Evolutionary conservation across 495 filamentous ascomycete genomes (phyloP).

Genomic region (Penicilliopsis zonata): DNA sequence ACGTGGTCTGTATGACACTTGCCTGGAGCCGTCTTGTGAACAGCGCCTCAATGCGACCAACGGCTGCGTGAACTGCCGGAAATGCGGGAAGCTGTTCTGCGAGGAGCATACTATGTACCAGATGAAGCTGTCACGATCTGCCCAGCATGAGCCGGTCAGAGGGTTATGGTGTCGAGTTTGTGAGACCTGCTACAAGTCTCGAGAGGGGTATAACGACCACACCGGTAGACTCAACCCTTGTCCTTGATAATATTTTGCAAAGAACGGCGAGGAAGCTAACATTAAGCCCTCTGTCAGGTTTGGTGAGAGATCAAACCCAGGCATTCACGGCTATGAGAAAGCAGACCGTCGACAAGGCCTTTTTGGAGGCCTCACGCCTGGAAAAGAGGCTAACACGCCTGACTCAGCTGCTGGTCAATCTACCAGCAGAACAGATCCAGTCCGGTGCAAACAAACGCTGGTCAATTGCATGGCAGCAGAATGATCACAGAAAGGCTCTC

Average conservation of each 20-base stretch:
- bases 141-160: conserved; percentile 81
- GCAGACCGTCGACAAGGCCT: conserved; percentile 68
- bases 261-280: conserved; percentile 10
- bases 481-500: conserved; percentile 56
- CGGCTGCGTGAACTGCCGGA: conserved; percentile 82
- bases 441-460: conserved; percentile 38
- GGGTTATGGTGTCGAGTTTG: conserved; percentile 93
- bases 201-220: conserved; percentile 91
- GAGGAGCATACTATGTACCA: conserved; percentile 99
- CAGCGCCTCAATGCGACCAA: conserved; percentile 64
- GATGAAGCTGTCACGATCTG: conserved; percentile 89
- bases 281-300: conserved; percentile 20
- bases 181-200: conserved; percentile 94
- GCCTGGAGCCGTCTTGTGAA: conserved; percentile 78
- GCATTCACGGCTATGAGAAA: conserved; percentile 56
- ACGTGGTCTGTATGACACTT: conserved; percentile 57
- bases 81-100: conserved; percentile 88
- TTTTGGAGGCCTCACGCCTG: conserved; percentile 74
- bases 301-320: conserved; percentile 55
- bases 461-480: conserved; percentile 49
- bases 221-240: conserved; percentile 34
- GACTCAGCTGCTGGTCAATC: conserved; percentile 66
- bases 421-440: conserved; percentile 47
- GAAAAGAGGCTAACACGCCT: conserved; percentile 88
- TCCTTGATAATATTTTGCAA: too few species aligned